Evolutionary conservation across 257 asterid species (phyloP).

Genomic region (Rauvolfia tetraphylla): DNA sequence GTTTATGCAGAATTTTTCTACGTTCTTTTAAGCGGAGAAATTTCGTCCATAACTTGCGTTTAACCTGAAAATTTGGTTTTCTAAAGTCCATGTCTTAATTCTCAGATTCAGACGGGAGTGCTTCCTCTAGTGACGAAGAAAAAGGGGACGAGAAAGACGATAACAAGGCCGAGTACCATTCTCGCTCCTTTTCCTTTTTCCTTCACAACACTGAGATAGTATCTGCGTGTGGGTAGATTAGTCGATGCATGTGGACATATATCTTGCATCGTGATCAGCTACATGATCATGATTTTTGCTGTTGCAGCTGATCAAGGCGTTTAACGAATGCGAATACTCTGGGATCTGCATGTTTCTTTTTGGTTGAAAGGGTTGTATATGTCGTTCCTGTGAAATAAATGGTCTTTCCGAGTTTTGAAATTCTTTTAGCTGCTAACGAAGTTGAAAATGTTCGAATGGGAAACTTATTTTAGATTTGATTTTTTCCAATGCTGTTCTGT

Average conservation of each 20-base stretch:
- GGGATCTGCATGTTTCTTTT: slow-evolving; percentile 23
- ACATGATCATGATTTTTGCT: slow-evolving; percentile 4
- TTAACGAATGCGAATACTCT: background rate
- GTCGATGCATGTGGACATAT: slow-evolving; percentile 21
- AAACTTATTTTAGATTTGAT: background rate
- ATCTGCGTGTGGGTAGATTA: slow-evolving; percentile 22
- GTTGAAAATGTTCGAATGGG: background rate
- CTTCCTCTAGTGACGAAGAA: slow-evolving; percentile 51
- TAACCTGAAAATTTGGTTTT: slow-evolving; percentile 22
- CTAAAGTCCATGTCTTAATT: slow-evolving; percentile 26
- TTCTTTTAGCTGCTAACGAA: background rate
- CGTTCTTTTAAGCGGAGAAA: slow-evolving; percentile 18
- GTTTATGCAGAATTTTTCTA: slow-evolving; percentile 26
- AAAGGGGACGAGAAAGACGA: slow-evolving; percentile 29
- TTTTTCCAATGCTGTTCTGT: background rate
- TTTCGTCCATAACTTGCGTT: slow-evolving; percentile 26
- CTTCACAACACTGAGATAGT: slow-evolving; percentile 16
- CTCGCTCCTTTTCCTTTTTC: slow-evolving; percentile 19
- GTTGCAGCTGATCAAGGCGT: slow-evolving; percentile 16
- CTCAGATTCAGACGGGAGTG: slow-evolving; percentile 74
- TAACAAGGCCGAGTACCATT: slow-evolving; percentile 42
- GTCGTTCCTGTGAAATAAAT: background rate
- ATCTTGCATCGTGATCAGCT: slow-evolving; percentile 10
- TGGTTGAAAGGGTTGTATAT: slow-evolving; percentile 3
- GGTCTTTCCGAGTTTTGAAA: background rate